Evolutionary conservation across 192 early-diverging fungal species (phyloP), one percentile per base, ranked within the genome.

Genomic region (Allomyces macrogynus): DNA sequence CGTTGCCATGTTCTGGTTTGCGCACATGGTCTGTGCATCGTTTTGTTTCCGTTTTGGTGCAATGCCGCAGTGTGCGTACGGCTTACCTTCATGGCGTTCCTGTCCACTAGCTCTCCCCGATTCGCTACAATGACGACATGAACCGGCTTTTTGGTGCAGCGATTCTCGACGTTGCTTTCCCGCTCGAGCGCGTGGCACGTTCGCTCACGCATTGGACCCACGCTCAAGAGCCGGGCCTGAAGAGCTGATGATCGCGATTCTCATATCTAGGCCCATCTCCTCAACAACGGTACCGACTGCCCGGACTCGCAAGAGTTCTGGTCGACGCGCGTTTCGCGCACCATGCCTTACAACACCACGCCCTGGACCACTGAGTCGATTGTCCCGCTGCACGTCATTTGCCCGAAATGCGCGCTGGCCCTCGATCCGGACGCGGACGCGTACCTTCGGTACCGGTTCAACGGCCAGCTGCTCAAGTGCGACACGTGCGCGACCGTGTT

Each of bases 91-190:
- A 8, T 40, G 32, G 32, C 32, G 3, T 8, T 40, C 32, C 7
- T 42, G 70, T 70, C 23, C 84, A 85, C 66, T 76, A 80, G 76
- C 68, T 85, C 18, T 72, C 72, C 8, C 81, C 81, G 0, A 67
- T 76, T 25, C 71, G 76, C 22, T 85, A 85, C 73, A 69, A 80
- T 43, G 80, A 85, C 44, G 84, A 85, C 71, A 73, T 72, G 42
- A 72, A 77, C 66, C 76, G 73, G 61, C 69, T 78, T 23, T 80
- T 77, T 63, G 64, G 72, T 26, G 66, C 66, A 5, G 66, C 68
- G 10, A 27, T 74, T 14, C 63, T 70, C 24, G 65, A 74, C 42
- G 80, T 80, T 62, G 44, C 62, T 8, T 73, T 84, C 43, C 82
- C 82, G 9, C 65, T 84, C 23, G 69, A 77, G 49, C 64, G 68